Evolutionary conservation across 192 early-diverging fungal species (phyloP).

Genomic region (Rhizophagus prolifer): DNA sequence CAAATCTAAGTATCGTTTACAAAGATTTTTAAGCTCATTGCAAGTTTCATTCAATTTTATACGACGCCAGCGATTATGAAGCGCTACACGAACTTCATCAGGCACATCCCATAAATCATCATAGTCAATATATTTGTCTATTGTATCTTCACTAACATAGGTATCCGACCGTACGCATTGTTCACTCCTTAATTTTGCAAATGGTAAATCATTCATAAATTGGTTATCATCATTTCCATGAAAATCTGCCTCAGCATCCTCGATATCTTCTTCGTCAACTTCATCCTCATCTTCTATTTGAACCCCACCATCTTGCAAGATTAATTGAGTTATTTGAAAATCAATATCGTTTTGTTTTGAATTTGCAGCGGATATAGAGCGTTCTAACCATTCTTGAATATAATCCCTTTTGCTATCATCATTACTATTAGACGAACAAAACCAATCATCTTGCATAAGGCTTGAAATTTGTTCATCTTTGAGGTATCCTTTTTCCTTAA

Average conservation of each 20-base stretch:
- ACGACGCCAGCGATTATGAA: slow-evolving; percentile 40
- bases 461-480: slow-evolving; percentile 37
- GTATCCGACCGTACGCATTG: slow-evolving; percentile 31
- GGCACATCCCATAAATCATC: slow-evolving; percentile 40
- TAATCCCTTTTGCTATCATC: background rate
- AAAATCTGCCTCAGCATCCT: slow-evolving; percentile 45
- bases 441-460: slow-evolving; percentile 43
- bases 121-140: background rate
- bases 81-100: slow-evolving; percentile 30
- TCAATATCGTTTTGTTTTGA: slow-evolving; percentile 31
- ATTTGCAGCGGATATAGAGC: background rate
- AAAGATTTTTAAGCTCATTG: slow-evolving; percentile 17
- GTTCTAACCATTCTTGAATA: slow-evolving; percentile 19
- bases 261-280: slow-evolving; percentile 51
- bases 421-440: background rate
- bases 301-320: slow-evolving; percentile 26
- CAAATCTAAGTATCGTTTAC: slow-evolving; percentile 26
- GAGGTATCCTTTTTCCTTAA: slow-evolving; percentile 36
- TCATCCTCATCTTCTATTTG: slow-evolving; percentile 43
- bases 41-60: slow-evolving; percentile 17
- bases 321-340: slow-evolving; percentile 24
- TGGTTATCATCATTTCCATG: slow-evolving; percentile 35
- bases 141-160: slow-evolving; percentile 27
- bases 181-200: slow-evolving; percentile 33
- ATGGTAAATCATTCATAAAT: slow-evolving; percentile 11